Base-by-base conservation (phyloP, 768 basidiomycete species). In the Pholiota microspora region DNA sequence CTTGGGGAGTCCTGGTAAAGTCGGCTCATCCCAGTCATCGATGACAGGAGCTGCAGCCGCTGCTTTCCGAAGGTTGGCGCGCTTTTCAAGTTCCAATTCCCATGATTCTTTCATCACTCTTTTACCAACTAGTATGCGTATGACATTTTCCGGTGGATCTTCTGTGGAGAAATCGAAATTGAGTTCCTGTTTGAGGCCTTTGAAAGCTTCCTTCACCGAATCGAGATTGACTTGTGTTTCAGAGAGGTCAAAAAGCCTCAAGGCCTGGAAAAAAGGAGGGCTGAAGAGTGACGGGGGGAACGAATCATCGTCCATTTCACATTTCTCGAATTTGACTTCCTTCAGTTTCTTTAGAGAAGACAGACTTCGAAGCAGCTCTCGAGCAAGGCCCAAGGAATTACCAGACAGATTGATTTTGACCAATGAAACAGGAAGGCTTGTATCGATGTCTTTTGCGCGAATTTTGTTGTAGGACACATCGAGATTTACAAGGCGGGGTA, bases 51-150 rank as follows among this genome's bases (percentile, higher is more conserved):
- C 29, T 13, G 55, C 44, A 15, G 50, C 48, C 25, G 54, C 56
- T 72, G 28, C 71, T 40, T 59, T 67, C 31, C 75, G 75, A n/a
- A 66, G 67, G 52, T 77, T 80, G 3, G 73, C 61, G 44, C 78
- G 75, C 46, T 75, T 71, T 62, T 93, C 90, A 15, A 83, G 73
- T 64, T 89, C 89, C 10, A 93, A 58, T 64, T 93, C 92, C 91
- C 91, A 92, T 28, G 80, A 68, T 67, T 93, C 91, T 64, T 83
- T 84, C 53, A 88, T 62, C 23, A 89, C 72, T 59, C 77, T 78
- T 71, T 89, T 90, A 13, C 90, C 92, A 2, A 90, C 75, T 15
- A 84, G 72, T 16, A 92, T 71, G 45, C 78, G 76, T 2, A 80
- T 63, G 0, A 78, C 72, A 15, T 84, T 85, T 34, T 73, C 72